Conservation (phyloP, 129 eudicot genomes). For the Chrysanthemum lavandulifolium region DNA sequence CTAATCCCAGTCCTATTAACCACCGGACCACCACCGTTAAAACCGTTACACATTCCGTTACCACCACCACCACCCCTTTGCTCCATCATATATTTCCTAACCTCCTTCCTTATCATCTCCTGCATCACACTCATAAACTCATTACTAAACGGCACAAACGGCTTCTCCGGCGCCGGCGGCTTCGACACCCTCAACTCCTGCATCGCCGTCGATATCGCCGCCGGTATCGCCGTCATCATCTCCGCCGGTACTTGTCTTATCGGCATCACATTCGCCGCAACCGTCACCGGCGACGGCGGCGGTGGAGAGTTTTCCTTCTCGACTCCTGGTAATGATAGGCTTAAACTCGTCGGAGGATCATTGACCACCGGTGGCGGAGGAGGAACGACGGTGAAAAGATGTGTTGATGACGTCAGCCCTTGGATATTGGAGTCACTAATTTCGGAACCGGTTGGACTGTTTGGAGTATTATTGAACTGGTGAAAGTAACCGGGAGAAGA, state of each 20-base stretch:
- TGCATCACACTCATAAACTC: conserved; percentile 91
- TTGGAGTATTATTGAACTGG: conserved; percentile 32
- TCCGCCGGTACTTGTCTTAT: conserved; percentile 20
- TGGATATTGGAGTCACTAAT: conserved; percentile 56
- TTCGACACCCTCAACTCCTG: conserved; percentile 30
- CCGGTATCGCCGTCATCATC: conserved; percentile 20
- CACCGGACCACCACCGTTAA: conserved; percentile 39
- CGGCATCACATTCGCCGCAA: conserved; percentile 19
- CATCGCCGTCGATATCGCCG: conserved; percentile 17
- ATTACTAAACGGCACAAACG: conserved; percentile 41
- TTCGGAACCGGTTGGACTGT: conserved; percentile 80
- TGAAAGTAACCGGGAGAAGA: conserved; percentile 39
- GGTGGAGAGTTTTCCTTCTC: conserved; percentile 7
- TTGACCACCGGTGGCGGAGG: neutral
- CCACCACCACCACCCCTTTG: conserved; percentile 9
- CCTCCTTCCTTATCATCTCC: conserved; percentile 84
- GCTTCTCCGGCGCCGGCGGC: conserved; percentile 31
- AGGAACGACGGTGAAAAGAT: conserved; percentile 29
- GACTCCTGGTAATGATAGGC: conserved; percentile 65
- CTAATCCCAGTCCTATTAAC: conserved; percentile 69
- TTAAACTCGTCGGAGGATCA: conserved; percentile 59
- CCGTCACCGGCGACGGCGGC: conserved; percentile 23
- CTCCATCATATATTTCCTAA: conserved; percentile 70
- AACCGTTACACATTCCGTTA: conserved; percentile 35
- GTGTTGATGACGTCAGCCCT: conserved; percentile 32